Evolutionary conservation across 768 basidiomycete genomes (phyloP), one percentile per base, ranked within the genome.

Genomic region (Lanmaoa rubissima): DNA sequence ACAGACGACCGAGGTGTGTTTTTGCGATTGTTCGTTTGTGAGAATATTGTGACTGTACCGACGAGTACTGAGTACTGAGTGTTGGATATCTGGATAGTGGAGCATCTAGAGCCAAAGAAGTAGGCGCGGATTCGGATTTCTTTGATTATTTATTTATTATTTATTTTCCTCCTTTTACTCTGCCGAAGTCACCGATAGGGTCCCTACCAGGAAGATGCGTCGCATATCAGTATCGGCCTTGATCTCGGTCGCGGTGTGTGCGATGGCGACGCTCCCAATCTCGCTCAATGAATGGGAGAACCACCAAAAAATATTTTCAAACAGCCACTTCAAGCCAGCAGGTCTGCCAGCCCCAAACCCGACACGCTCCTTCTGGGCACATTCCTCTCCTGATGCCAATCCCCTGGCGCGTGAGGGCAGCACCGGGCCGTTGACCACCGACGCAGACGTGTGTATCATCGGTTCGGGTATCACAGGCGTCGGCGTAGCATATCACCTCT

Each of bases 391-490:
- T 0, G 78, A 75, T 21, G 85, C 79, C 0, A 90, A 88, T 65
- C 88, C 88, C 0, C 74, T 91, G 0, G 87, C 85, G 0, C 74
- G 71, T 3, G 80, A 82, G 53, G 92, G 91, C 1, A 90, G 89
- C 63, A 70, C 73, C 7, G 87, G 86, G 1, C 58, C 69, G 2
- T 68, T 92, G n/a, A 82, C 83, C 0, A 46, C 64, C 0, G 80
- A 84, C 49, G 83, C 84, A 3, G 90, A 93, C 63, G 73, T 92
- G 10, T 89, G 85, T 59, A 85, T 93, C 61, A 83, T 94, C 42
- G 92, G 92, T 7, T 83, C 86, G 32, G 90, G 91, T 0, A 86
- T 92, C 38, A 89, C 90, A 1, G 91, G 91, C 17, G 79, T 89
- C 8, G 82, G 84, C 19, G 79, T 83, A 5, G 88, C 89, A 8